A percentile compares a stretch with the other conserved stretches of the same genome.
Conservation (phyloP, 2,329 filamentous ascomycete species). For the Curvularia lunata region DNA sequence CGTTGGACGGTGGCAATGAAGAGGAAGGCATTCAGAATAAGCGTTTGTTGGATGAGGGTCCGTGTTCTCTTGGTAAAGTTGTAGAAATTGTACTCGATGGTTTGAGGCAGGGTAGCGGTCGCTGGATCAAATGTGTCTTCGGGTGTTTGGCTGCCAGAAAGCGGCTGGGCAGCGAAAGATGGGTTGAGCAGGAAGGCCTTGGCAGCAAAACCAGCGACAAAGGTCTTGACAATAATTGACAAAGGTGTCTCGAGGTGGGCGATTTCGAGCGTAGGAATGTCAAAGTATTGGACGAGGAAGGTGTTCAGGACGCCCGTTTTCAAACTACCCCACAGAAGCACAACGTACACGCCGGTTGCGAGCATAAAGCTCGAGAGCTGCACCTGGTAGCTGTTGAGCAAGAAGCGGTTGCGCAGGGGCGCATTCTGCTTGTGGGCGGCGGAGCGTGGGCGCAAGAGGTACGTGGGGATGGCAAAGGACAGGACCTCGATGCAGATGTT, state of each 20-base stretch:
- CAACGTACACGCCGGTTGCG: constrained; percentile 74
- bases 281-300: constrained; percentile 76
- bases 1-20: constrained; percentile 67
- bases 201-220: constrained; percentile 74
- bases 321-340: constrained; percentile 73
- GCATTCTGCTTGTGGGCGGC: constrained; percentile 65
- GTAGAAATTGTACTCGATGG: constrained; percentile 74
- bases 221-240: constrained; percentile 58
- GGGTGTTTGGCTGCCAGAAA: constrained; percentile 55
- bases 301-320: constrained; percentile 69
- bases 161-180: constrained; percentile 63
- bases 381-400: constrained; percentile 48
- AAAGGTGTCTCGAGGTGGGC: constrained; percentile 67
- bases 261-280: constrained; percentile 70
- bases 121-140: constrained; percentile 67
- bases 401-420: constrained; percentile 50
- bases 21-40: constrained; percentile 54
- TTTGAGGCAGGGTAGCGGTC: constrained; percentile 70
- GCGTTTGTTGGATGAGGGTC: constrained; percentile 63
- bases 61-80: constrained; percentile 72
- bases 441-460: constrained; percentile 72
- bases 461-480: constrained; percentile 75
- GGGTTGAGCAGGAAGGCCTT: constrained; percentile 80
- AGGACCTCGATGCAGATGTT: constrained; percentile 72
- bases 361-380: constrained; percentile 68